A percentile compares a stretch with the other conserved stretches of the same genome.
phyloP scores from a whole-genome alignment of 169 alveolate species.

The Plasmodium cynomolgi region DNA sequence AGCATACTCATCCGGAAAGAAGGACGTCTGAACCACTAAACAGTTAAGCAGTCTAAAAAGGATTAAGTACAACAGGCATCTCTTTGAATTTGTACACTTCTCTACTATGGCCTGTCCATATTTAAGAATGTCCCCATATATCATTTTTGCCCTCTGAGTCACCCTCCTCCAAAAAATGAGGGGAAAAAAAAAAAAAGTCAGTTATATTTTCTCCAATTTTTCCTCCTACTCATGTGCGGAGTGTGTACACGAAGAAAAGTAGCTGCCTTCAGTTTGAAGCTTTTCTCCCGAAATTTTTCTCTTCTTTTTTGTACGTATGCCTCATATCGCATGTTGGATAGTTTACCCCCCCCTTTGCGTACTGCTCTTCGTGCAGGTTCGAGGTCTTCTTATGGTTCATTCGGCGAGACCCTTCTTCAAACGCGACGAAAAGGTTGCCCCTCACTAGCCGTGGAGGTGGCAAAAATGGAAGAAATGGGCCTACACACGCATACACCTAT shows the following conservation, averaged over 20 bases:
- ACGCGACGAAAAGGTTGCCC: background rate
- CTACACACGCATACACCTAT: background rate
- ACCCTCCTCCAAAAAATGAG: background rate
- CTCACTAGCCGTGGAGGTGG: background rate
- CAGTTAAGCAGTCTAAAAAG: slow-evolving; percentile 76
- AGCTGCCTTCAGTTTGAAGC: background rate
- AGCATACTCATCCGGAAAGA: slow-evolving; percentile 87
- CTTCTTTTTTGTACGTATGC: background rate
- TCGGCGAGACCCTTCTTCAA: background rate
- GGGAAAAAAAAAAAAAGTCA: slow-evolving; percentile 3
- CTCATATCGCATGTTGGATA: background rate
- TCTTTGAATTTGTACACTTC: background rate
- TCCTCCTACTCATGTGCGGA: background rate
- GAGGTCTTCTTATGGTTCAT: background rate
- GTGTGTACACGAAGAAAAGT: background rate
- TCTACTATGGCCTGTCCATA: background rate
- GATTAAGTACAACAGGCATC: slow-evolving; percentile 23
- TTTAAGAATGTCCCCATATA: background rate
- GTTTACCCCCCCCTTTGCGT: background rate
- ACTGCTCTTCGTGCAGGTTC: background rate
- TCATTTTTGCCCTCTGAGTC: background rate
- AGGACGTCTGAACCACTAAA: slow-evolving; percentile 75
- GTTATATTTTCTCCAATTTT: slow-evolving; percentile 1
- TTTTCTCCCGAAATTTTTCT: background rate
- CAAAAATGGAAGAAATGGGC: background rate